Percentiles rank a stretch among this genome's conserved stretches.
phyloP scores from a whole-genome alignment of 2,329 filamentous ascomycete genomes.

The Paramyrothecium sp. region DNA sequence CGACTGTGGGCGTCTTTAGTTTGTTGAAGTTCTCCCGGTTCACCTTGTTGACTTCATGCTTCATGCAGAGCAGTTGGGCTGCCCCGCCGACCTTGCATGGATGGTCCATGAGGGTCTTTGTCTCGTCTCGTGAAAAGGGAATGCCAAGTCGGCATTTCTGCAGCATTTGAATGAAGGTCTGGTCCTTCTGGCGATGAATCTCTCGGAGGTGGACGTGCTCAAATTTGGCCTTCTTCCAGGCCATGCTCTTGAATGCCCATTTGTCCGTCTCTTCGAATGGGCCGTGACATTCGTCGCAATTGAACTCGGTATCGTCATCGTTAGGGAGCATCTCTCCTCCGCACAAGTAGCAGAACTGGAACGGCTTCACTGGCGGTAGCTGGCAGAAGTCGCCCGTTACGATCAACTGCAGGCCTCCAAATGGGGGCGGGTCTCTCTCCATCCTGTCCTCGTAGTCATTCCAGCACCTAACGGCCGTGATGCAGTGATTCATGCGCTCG shows the following conservation, averaged over 20 bases:
- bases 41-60: slow-evolving; percentile 3
- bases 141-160: slow-evolving; percentile 51
- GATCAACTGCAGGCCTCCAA: slow-evolving; percentile 22
- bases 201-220: slow-evolving; percentile 48
- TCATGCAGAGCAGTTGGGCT: slow-evolving; percentile 11
- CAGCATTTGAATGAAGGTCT: slow-evolving; percentile 51
- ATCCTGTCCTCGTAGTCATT: not conserved
- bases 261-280: slow-evolving; percentile 47
- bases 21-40: slow-evolving; percentile 10
- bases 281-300: slow-evolving; percentile 32
- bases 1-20: slow-evolving; percentile 1
- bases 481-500: slow-evolving; percentile 15
- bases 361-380: slow-evolving; percentile 57
- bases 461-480: slow-evolving; percentile 26
- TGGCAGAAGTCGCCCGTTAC: slow-evolving; percentile 46
- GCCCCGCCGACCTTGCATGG: slow-evolving; percentile 29
- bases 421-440: slow-evolving; percentile 9
- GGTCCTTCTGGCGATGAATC: slow-evolving; percentile 57
- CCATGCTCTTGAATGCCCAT: slow-evolving; percentile 58
- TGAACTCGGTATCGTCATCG: not conserved
- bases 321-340: slow-evolving; percentile 4
- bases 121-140: slow-evolving; percentile 32
- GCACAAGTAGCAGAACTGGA: slow-evolving; percentile 25
- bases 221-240: slow-evolving; percentile 57
- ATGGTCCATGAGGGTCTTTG: slow-evolving; percentile 43